Evolutionary conservation across 2,329 filamentous ascomycete genomes (phyloP), one percentile per base, ranked within the genome.

Genomic region (Ceratocystiopsis minuta): DNA sequence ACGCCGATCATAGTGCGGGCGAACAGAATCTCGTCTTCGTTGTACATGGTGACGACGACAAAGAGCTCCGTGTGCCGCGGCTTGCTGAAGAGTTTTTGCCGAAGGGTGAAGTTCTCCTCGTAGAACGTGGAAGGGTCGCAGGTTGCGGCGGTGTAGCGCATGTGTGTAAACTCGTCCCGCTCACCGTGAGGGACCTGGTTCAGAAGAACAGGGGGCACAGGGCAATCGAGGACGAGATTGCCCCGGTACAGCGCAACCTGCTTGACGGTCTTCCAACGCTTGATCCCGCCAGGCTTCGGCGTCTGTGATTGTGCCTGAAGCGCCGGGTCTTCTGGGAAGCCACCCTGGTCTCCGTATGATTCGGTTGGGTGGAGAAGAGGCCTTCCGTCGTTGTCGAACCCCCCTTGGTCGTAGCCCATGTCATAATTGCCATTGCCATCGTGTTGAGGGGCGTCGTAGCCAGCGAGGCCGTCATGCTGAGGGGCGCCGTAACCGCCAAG

Each of bases 41-140:
- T 98, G 66, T 98, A 98, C 88, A 95, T 95, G 45, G 88, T 96
- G 42, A 96, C 76, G 20, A 88, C 88, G 53, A 96, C 93, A 60
- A 96, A 95, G 2, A 96, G 67, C 63, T 96, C 88, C 0, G 88
- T 95, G 55, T 94, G 83, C 43, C 88, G 71, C 4, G 85, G 80
- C 60, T 94, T 94, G 45, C 84, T 85, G 56, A 95, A 95, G 16
- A 96, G 72, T 55, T 75, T 80, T 61, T 96, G 88, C 47, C 88
- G 81, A 46, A 96, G 62, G 1, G 88, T 95, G 53, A 95, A 96
- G 46, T 88, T 83, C 53, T 86, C 77, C 3, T 84, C 77, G 55
- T 81, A 85, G 56, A 95, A 96, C 43, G 88, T 75, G 13, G 75
- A 72, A 0, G 88, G 88, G 53, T 96, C 88, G 63, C 88, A 95